These are phyloP conservation scores for Globisporangium iwayamae DNA, from an alignment of 352 stramenopile genomes.

Conservation along the genomic window DNA sequence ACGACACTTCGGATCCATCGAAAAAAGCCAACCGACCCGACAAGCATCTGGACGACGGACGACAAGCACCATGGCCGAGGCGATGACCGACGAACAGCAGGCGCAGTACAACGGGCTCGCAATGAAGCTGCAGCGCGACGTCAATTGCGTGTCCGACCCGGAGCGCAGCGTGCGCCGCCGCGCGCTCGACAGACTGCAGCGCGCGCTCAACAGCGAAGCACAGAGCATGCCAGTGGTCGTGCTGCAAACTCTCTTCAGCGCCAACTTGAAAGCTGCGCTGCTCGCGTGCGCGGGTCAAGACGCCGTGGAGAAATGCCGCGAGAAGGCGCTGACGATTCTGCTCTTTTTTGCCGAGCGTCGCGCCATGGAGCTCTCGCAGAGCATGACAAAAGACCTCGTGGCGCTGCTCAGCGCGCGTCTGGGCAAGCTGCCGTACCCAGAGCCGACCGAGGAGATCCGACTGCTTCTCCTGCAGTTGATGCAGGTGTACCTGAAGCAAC, in stretches of 20 bases:
- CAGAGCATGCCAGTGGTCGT: slow-evolving; percentile 29
- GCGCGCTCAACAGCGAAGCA: slow-evolving; percentile 42
- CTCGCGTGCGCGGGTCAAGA: slow-evolving; percentile 47
- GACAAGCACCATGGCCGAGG: slow-evolving; percentile 6
- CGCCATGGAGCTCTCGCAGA: slow-evolving; percentile 37
- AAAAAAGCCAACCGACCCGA: background rate
- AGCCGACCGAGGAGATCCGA: slow-evolving; percentile 82
- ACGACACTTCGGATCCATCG: background rate
- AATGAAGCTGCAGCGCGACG: slow-evolving; percentile 82
- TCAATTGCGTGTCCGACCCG: slow-evolving; percentile 75
- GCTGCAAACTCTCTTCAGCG: slow-evolving; percentile 37
- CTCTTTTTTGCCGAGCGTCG: slow-evolving; percentile 50
- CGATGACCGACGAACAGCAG: slow-evolving; percentile 48
- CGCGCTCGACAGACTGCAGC: slow-evolving; percentile 68
- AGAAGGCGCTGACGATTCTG: slow-evolving; percentile 59
- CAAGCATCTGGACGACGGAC: background rate
- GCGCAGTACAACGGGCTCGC: slow-evolving; percentile 49
- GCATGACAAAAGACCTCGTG: slow-evolving; percentile 47
- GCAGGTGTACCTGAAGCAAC: slow-evolving; percentile 50
- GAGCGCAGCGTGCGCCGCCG: slow-evolving; percentile 69
- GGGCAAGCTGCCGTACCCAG: slow-evolving; percentile 71
- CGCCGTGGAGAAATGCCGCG: slow-evolving; percentile 72
- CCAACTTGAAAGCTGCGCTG: slow-evolving; percentile 47
- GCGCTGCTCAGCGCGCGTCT: slow-evolving; percentile 45
- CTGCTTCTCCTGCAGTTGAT: slow-evolving; percentile 64